phyloP scores from a whole-genome alignment of 371 early-diverging fungal genomes.

The Dichotomocladium elegans region DNA sequence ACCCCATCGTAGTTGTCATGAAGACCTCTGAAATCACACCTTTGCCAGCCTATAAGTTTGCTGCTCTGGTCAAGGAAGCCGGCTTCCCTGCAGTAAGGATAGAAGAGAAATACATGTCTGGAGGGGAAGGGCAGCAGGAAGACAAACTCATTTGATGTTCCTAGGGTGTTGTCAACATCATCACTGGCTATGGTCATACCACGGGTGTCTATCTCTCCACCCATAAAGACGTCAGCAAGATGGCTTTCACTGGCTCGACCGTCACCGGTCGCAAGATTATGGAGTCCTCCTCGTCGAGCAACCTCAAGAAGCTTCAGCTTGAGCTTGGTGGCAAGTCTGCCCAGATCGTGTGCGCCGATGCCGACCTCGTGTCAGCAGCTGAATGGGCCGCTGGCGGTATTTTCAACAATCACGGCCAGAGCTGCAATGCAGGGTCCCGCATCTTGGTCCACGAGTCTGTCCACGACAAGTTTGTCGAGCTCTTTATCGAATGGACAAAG shows the following conservation, averaged over 20 bases:
- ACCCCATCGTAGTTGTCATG: slow-evolving; percentile 31
- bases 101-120: not conserved
- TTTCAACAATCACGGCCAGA: slow-evolving; percentile 84
- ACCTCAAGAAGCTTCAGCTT: slow-evolving; percentile 73
- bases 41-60: slow-evolving; percentile 41
- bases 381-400: slow-evolving; percentile 64
- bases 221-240: slow-evolving; percentile 33
- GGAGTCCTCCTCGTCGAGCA: slow-evolving; percentile 60
- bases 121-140: not conserved
- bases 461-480: slow-evolving; percentile 64
- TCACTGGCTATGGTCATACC: slow-evolving; percentile 48
- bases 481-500: slow-evolving; percentile 59
- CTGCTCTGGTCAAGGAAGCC: slow-evolving; percentile 42
- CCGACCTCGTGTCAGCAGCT: slow-evolving; percentile 77
- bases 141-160: not conserved
- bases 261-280: slow-evolving; percentile 69
- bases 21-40: slow-evolving; percentile 62
- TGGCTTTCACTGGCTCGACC: slow-evolving; percentile 71
- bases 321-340: slow-evolving; percentile 94
- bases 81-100: slow-evolving; percentile 42
- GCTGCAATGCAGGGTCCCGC: slow-evolving; percentile 87
- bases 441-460: slow-evolving; percentile 78
- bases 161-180: slow-evolving; percentile 73
- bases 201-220: slow-evolving; percentile 25
- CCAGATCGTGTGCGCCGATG: slow-evolving; percentile 84